Evolutionary conservation across 441 rosid species (phyloP).

Genomic region (Pelargonium cotyledonis): DNA sequence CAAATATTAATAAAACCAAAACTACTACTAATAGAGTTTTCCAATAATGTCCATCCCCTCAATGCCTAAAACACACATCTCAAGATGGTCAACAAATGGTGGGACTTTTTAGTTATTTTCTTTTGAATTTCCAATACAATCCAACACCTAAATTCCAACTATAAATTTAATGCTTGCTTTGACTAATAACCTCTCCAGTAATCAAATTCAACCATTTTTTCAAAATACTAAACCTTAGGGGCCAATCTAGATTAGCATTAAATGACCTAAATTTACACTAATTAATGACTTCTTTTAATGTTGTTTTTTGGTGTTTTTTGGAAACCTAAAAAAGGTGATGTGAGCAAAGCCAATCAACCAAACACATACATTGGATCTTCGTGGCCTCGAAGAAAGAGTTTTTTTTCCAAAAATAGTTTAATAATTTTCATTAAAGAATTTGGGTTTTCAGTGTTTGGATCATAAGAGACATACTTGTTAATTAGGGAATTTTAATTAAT

Average conservation of each 20-base stretch:
- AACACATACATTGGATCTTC: neutral
- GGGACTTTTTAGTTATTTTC: neutral
- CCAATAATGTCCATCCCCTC: neutral
- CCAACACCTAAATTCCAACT: neutral
- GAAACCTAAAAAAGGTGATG: neutral
- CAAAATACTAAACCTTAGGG: neutral
- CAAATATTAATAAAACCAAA: too few species aligned
- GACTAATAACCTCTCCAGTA: neutral
- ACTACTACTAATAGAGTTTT: too few species aligned
- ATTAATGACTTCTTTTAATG: too few species aligned
- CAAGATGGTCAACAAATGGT: neutral
- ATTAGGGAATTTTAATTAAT: neutral
- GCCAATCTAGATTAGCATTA: neutral
- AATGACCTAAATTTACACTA: too few species aligned
- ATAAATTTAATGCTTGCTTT: neutral
- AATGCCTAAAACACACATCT: neutral
- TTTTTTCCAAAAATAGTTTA: neutral
- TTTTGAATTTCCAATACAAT: neutral
- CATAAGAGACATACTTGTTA: constrained; percentile 23
- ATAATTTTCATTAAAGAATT: neutral
- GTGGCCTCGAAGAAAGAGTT: neutral
- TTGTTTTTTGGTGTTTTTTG: neutral
- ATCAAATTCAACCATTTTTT: neutral
- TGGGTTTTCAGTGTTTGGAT: constrained; percentile 22
- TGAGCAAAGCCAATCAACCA: neutral